phyloP scores from a whole-genome alignment of 257 asterid genomes.

The Ajuga chamaepitys region DNA sequence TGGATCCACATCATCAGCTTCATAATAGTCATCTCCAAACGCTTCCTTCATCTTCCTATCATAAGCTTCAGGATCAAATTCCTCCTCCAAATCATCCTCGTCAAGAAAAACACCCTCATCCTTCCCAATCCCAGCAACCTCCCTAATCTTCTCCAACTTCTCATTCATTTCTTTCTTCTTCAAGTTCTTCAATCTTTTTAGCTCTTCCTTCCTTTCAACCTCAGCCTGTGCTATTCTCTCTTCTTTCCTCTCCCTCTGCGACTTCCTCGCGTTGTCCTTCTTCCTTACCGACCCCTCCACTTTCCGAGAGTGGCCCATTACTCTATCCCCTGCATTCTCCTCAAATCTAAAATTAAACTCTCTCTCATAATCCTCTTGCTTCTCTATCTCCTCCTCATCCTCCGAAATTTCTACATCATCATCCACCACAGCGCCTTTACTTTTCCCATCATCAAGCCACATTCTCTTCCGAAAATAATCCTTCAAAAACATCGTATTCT shows the following conservation, averaged over 20 bases:
- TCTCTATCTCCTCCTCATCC: conserved; percentile 69
- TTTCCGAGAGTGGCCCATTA: conserved; percentile 57
- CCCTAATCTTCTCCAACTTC: conserved; percentile 72
- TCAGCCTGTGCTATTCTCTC: conserved; percentile 62
- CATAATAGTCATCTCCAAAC: conserved; percentile 56
- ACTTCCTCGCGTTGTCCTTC: conserved; percentile 54
- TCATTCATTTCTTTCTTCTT: conserved; percentile 78
- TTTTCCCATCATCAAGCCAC: conserved; percentile 50
- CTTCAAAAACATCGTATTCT: conserved; percentile 43
- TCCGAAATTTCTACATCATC: conserved; percentile 38
- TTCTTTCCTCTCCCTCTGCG: conserved; percentile 82
- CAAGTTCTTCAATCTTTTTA: conserved; percentile 77
- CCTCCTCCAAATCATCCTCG: conserved; percentile 64
- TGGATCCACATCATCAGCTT: conserved; percentile 54
- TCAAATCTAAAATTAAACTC: conserved; percentile 64
- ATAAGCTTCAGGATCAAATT: conserved; percentile 64
- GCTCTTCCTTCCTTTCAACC: conserved; percentile 64
- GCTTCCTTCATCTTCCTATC: conserved; percentile 73
- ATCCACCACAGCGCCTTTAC: conserved; percentile 3
- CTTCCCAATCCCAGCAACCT: conserved; percentile 60
- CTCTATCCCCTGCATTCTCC: conserved; percentile 78
- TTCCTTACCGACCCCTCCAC: conserved; percentile 92
- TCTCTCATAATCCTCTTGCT: conserved; percentile 79
- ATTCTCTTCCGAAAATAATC: conserved; percentile 45
- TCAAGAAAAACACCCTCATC: conserved; percentile 39